phyloP scores from a whole-genome alignment of 345 rosid species.

The Linum trigynum region DNA sequence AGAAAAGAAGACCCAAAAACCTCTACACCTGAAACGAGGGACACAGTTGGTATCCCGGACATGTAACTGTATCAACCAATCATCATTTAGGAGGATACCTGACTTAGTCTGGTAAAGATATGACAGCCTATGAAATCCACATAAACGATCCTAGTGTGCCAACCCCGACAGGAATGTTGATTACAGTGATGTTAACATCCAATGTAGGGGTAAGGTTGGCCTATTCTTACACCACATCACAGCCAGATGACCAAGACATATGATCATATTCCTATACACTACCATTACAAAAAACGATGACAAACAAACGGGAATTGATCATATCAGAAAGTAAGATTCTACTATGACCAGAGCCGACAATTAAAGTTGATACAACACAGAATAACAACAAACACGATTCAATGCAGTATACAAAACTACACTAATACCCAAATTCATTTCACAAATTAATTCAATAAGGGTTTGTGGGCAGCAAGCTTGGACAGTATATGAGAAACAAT shows the following conservation, averaged over 20 bases:
- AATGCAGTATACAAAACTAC: too few species aligned
- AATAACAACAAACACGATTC: not conserved
- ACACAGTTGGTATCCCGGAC: constrained; percentile 43
- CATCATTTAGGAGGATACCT: constrained; percentile 32
- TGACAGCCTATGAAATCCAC: not conserved
- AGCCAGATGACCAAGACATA: constrained; percentile 11
- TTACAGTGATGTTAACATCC: constrained; percentile 15
- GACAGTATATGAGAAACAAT: constrained; percentile 1
- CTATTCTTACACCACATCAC: constrained; percentile 28
- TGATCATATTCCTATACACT: too few species aligned
- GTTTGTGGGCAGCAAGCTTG: constrained; percentile 10
- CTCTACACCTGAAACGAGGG: constrained; percentile 53
- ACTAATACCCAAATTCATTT: too few species aligned
- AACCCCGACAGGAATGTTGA: constrained; percentile 36
- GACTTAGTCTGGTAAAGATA: constrained; percentile 45
- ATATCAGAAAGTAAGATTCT: too few species aligned
- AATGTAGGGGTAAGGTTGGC: constrained; percentile 21
- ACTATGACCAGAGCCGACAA: not conserved
- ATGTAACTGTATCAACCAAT: constrained; percentile 52
- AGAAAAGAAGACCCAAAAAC: constrained; percentile 37
- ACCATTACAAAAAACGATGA: not conserved
- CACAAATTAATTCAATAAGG: too few species aligned
- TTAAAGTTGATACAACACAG: not conserved
- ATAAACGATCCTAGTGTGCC: constrained; percentile 7
- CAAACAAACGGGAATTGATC: too few species aligned